Base-by-base conservation (phyloP, 495 filamentous ascomycete genomes). In the Echria macrotheca region DNA sequence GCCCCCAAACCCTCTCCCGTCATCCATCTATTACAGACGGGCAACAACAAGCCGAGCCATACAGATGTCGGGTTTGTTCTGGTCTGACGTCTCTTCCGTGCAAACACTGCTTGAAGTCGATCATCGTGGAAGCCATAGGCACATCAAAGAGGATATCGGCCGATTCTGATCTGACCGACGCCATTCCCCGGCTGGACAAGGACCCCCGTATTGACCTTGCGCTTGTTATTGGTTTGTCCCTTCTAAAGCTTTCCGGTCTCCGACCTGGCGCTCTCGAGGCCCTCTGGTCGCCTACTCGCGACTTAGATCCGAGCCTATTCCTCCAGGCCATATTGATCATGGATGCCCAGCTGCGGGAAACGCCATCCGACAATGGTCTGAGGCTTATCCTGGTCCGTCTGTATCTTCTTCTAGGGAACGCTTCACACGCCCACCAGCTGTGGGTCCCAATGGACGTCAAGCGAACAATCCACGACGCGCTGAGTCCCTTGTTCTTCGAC, bases 371-470 rank as follows among this genome's bases (percentile, higher is more conserved):
- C 24, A 63, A 57, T 28, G 60, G 64, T 7, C 61, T 77, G 1
- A 60, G 66, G 2, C 54, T 78, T 7, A 46, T 78, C 10, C 63
- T 80, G 1, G 55, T 67, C 8, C 67, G 73, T 51, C 54, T 79
- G 15, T 75, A 75, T 50, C 49, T 73, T 23, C 41, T 69, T 21
- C 63, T 73, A 50, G 66, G 77, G 33, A 69, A 69, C 35, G 60
- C 68, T 14, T 62, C 68, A 4, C 58, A 60, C 46, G 68, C 75
- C 28, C 46, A 64, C 49, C 53, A 65, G 26, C 50, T 73, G n/a
- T 77, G 73, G 66, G 52, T 60, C 9, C 55, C 62, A 0, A 63
- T 76, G 15, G 67, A 64, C 14, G 59, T 78, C 10, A 80, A 80
- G 58, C 66, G 74, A 18, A 69, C 70, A 0, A 71, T 77, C 22